Conservation (phyloP, 352 stramenopile species). For the Phytophthora litchii region DNA sequence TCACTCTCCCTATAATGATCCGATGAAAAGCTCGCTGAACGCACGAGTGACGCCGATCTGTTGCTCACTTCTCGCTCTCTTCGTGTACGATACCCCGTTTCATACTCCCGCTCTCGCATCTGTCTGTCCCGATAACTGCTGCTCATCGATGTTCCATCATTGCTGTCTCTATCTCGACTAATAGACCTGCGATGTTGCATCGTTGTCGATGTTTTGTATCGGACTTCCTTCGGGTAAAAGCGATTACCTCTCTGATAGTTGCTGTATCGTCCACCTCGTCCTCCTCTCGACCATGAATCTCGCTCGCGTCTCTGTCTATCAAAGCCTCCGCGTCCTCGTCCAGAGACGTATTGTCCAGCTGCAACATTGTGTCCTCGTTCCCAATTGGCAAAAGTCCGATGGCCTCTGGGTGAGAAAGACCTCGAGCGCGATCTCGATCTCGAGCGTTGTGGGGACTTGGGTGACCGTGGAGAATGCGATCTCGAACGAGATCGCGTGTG, state of each 20-base stretch:
- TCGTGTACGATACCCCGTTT: slow-evolving; percentile 28
- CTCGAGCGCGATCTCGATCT: slow-evolving; percentile 61
- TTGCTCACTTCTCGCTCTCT: slow-evolving; percentile 17
- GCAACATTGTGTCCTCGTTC: slow-evolving; percentile 34
- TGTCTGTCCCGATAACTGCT: slow-evolving; percentile 45
- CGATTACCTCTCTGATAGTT: slow-evolving; percentile 34
- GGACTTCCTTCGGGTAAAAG: slow-evolving; percentile 53
- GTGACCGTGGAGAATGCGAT: slow-evolving; percentile 21
- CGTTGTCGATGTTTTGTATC: slow-evolving; percentile 29
- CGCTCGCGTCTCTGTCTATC: slow-evolving; percentile 42
- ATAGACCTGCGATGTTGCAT: slow-evolving; percentile 41
- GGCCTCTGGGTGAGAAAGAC: slow-evolving; percentile 63
- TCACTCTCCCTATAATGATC: slow-evolving; percentile 39
- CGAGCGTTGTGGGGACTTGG: slow-evolving; percentile 40
- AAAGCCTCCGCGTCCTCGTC: slow-evolving; percentile 31
- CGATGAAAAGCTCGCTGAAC: slow-evolving; percentile 34
- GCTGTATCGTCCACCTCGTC: slow-evolving; percentile 28
- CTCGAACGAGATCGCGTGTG: slow-evolving; percentile 34
- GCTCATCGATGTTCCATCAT: slow-evolving; percentile 22
- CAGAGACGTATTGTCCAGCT: slow-evolving; percentile 31
- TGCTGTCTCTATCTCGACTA: slow-evolving; percentile 49
- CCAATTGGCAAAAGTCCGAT: slow-evolving; percentile 53
- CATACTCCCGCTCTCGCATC: slow-evolving; percentile 40
- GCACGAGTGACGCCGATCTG: slow-evolving; percentile 36
- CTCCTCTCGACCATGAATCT: slow-evolving; percentile 38